Conservation (phyloP, 371 early-diverging fungal species). For the Basidiobolus heterosporus region DNA sequence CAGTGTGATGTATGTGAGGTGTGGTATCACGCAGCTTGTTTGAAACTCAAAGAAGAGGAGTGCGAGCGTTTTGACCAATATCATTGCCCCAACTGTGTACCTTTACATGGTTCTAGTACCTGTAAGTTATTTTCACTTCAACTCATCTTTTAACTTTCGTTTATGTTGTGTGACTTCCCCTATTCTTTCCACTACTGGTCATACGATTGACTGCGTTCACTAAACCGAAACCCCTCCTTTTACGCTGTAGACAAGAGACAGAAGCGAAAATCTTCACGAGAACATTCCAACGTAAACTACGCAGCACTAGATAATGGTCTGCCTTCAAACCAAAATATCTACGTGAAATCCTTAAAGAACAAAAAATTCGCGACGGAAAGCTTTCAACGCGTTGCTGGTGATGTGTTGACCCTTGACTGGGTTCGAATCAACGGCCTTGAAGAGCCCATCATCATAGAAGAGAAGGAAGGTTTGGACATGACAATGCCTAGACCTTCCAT, state of each 20-base stretch:
- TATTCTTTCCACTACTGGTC: no score
- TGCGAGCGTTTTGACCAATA: slow-evolving; percentile 40
- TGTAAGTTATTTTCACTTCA: no score
- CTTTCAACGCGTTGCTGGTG: slow-evolving; percentile 34
- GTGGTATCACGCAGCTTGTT: slow-evolving; percentile 52
- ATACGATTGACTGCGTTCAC: neutral
- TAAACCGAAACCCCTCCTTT: neutral
- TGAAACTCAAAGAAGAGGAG: slow-evolving; percentile 28
- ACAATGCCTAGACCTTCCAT: slow-evolving; percentile 43
- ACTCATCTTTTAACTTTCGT: no score
- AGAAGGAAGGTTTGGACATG: slow-evolving; percentile 57
- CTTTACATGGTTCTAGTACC: slow-evolving; percentile 36
- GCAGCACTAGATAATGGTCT: slow-evolving; percentile 54
- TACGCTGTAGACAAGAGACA: slow-evolving; percentile 11
- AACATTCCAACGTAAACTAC: slow-evolving; percentile 39
- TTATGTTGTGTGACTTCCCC: no score
- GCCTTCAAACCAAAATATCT: slow-evolving; percentile 17
- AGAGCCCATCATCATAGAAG: slow-evolving; percentile 40
- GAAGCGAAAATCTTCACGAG: slow-evolving; percentile 36
- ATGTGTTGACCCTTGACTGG: slow-evolving; percentile 30
- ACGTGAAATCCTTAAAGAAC: slow-evolving; percentile 32
- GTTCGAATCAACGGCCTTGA: slow-evolving; percentile 32
- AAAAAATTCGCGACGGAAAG: slow-evolving; percentile 33
- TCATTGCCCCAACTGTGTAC: slow-evolving; percentile 39
- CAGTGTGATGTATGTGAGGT: slow-evolving; percentile 47